Percentiles rank a stretch among this genome's conserved stretches.
phyloP scores from a whole-genome alignment of 176 grass and related monocot species.

The Metroxylon sagu region DNA sequence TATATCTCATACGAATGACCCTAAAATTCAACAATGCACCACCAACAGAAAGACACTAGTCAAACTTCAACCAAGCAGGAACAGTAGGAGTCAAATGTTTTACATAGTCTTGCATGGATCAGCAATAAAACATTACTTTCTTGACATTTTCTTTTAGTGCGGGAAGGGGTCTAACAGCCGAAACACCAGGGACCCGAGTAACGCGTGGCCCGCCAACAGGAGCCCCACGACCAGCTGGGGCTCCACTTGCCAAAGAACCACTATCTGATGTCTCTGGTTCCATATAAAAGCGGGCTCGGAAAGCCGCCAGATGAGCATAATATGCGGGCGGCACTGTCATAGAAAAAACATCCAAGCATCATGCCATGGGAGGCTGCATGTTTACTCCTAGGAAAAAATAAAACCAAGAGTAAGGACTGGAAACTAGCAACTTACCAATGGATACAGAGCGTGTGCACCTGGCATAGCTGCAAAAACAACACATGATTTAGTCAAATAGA shows the following conservation, averaged over 20 bases:
- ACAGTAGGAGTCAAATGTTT: no score
- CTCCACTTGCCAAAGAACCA: conserved; percentile 2
- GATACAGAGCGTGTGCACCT: conserved; percentile 11
- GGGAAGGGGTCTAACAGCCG: background rate
- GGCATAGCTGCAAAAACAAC: conserved; percentile 5
- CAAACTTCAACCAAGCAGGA: no score
- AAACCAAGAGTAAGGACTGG: background rate
- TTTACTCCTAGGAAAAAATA: no score
- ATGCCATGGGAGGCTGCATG: no score
- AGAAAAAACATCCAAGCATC: background rate
- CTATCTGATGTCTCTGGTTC: conserved; percentile 15
- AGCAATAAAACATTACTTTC: conserved; percentile 14
- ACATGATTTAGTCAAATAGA: background rate
- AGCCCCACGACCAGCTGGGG: background rate
- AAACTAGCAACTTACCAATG: background rate
- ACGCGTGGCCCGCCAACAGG: background rate
- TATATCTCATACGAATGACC: no score
- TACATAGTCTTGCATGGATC: background rate
- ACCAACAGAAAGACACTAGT: no score
- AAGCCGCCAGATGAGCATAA: conserved; percentile 4
- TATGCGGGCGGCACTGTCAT: conserved; percentile 5
- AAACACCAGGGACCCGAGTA: background rate
- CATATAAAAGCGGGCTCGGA: conserved; percentile 6
- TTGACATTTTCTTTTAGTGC: conserved; percentile 12
- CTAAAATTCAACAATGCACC: no score